phyloP scores from a whole-genome alignment of 371 early-diverging fungal genomes.

The Neoconidiobolus thromboides region DNA sequence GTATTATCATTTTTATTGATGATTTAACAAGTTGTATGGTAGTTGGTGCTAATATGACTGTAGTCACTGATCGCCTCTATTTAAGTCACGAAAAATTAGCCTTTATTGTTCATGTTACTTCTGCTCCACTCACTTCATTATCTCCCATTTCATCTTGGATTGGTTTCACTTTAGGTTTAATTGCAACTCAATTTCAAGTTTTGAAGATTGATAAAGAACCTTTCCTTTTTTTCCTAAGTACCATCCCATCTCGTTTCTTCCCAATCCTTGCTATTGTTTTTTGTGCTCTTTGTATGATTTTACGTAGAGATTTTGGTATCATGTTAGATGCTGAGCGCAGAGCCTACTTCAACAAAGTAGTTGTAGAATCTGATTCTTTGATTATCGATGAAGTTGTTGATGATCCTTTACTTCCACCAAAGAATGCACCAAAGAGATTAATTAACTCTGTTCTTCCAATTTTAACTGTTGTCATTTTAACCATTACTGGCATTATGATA shows the following conservation, averaged over 20 bases:
- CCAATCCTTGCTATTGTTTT: slow-evolving; percentile 6
- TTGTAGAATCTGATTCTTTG: neutral
- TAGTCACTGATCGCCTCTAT: slow-evolving; percentile 1
- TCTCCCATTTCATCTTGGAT: slow-evolving; percentile 6
- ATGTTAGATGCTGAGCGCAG: slow-evolving; percentile 7
- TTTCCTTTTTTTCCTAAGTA: slow-evolving; percentile 5
- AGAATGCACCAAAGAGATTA: neutral
- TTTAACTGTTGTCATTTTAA: neutral
- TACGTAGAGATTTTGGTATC: slow-evolving; percentile 4
- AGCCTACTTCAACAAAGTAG: neutral
- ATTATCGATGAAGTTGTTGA: neutral
- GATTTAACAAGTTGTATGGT: slow-evolving; percentile 6
- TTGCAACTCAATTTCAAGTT: neutral
- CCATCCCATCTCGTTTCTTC: slow-evolving; percentile 4
- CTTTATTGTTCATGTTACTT: slow-evolving; percentile 7
- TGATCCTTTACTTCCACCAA: neutral
- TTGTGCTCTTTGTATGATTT: neutral
- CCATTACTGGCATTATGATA: neutral
- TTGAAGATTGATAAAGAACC: neutral
- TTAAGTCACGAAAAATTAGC: slow-evolving; percentile 4
- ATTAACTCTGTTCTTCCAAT: slow-evolving; percentile 4
- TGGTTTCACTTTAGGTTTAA: slow-evolving; percentile 3
- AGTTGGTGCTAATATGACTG: slow-evolving; percentile 6
- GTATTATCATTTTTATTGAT: slow-evolving; percentile 6
- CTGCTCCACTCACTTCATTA: slow-evolving; percentile 2